Evolutionary conservation across 352 stramenopile genomes (phyloP), one percentile per base, ranked within the genome.

Genomic region (Pythium aquatile): DNA sequence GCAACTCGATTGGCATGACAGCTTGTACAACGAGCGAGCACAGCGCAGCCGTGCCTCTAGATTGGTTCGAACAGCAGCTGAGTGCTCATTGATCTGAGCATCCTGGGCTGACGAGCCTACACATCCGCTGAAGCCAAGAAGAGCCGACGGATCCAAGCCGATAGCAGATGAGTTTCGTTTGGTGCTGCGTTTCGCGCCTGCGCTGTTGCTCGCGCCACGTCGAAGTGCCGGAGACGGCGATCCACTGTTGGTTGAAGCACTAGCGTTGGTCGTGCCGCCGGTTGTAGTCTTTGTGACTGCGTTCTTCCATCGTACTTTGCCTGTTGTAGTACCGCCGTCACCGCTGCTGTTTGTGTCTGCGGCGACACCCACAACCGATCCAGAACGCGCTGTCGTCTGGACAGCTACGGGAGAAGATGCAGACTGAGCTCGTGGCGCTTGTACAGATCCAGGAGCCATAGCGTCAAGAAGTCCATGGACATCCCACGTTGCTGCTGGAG

Each of bases 21-120:
- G 65, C 51, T 94, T 94, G 72, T 91, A 94, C 1, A 94, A 68
- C 10, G 85, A 94, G 20, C 78, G 73, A 2, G 81, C 83, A 57
- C 85, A 94, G n/a, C 75, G 83, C 2, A 88, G 54, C 8, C 83
- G 74, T 0, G 78, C 81, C 28, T 81, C 80, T 2, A 89, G 29
- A 59, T 94, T 91, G 9, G 82, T 35, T 0, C 26, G 48, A 5
- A 30, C 26, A 29, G 13, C 29, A 26, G 30, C 1, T 5, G 35
- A 29, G 3, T 46, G 56, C 10, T 55, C 37, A 16, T 51, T 51
- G 1, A 51, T 17, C 44, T 51, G 44, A 8, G 44, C 9, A 14
- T 51, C 44, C 20, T 51, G 44, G 13, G 44, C n/a, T 24, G 44
- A 51, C 9, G 39, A 16, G 46, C 16, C 24, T 10, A n/a, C 39